These are phyloP conservation scores for Medicago truncatula DNA, from an alignment of 306 rosid species.

Conservation along the genomic window DNA sequence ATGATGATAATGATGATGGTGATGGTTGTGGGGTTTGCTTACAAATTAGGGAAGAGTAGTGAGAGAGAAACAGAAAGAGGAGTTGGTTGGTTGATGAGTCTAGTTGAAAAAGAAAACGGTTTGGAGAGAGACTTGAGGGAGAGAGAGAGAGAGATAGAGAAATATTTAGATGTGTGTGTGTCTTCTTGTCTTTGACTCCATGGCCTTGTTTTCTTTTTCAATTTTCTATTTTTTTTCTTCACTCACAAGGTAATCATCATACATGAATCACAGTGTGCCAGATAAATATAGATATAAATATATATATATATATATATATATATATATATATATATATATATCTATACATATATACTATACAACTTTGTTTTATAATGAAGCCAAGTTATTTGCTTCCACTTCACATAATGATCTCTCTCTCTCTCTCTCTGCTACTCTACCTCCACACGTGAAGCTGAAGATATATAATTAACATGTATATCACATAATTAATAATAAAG, in stretches of 20 bases:
- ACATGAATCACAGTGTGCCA: slow-evolving; percentile 41
- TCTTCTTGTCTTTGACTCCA: slow-evolving; percentile 95
- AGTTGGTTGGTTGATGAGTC: slow-evolving; percentile 83
- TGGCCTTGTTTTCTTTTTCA: slow-evolving; percentile 41
- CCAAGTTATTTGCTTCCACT: slow-evolving; percentile 83
- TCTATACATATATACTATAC: not conserved
- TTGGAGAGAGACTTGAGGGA: slow-evolving; percentile 77
- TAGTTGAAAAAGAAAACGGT: slow-evolving; percentile 89
- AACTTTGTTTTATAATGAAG: slow-evolving; percentile 66
- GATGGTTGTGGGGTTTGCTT: slow-evolving; percentile 99
- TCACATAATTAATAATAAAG: slow-evolving; percentile 18
- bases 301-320: slow-evolving; percentile 4
- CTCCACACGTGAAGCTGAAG: slow-evolving; percentile 70
- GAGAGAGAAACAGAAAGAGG: slow-evolving; percentile 22
- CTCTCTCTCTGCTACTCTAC: slow-evolving; percentile 25
- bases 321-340: not conserved
- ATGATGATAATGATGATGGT: slow-evolving; percentile 54
- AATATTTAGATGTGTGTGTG: slow-evolving; percentile 39
- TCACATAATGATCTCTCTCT: slow-evolving; percentile 72
- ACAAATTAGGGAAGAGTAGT: slow-evolving; percentile 63
- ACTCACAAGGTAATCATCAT: slow-evolving; percentile 67
- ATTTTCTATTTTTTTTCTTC: slow-evolving; percentile 64
- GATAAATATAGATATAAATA: slow-evolving; percentile 1
- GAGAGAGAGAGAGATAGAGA: slow-evolving; percentile 13
- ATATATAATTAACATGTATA: slow-evolving; percentile 43